A percentile compares a stretch with the other conserved stretches of the same genome.
Evolutionary conservation across 768 basidiomycete genomes (phyloP).

Genomic region (Chlorophyllum brunneum): DNA sequence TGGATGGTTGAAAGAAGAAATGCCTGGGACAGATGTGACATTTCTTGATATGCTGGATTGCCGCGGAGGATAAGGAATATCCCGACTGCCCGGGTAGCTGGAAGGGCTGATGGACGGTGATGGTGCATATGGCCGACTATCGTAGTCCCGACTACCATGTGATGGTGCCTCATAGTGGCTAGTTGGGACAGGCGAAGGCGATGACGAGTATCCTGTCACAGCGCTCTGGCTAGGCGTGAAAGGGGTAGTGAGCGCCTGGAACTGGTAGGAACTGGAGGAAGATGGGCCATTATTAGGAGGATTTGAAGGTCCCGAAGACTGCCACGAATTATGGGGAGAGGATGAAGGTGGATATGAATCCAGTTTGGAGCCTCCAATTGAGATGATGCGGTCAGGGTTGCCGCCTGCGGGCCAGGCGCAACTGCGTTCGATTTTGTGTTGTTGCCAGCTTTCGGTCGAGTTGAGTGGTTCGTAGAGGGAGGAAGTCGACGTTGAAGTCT

Average conservation of each 20-base stretch:
- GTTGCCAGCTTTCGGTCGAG: constrained; percentile 11
- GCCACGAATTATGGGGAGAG: constrained; percentile 10
- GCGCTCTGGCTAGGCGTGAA: constrained; percentile 11
- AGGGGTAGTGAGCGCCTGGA: constrained; percentile 13
- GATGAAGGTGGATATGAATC: constrained; percentile 15
- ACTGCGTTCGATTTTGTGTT: constrained; percentile 12
- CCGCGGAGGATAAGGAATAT: constrained; percentile 18
- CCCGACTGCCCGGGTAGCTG: constrained; percentile 18
- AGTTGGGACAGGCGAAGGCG: constrained; percentile 7
- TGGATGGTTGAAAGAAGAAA: constrained; percentile 12
- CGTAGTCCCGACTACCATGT: constrained; percentile 17
- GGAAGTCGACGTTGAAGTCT: constrained; percentile 8
- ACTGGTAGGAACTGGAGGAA: constrained; percentile 4
- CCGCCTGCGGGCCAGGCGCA: constrained; percentile 7
- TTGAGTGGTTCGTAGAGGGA: constrained; percentile 8
- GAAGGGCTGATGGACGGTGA: constrained; percentile 27
- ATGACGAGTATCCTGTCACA: constrained; percentile 11
- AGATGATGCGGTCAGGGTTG: constrained; percentile 8
- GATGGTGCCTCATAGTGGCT: constrained; percentile 8
- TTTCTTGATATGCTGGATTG: constrained; percentile 16
- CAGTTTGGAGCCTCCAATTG: constrained; percentile 10
- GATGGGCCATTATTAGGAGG: constrained; percentile 4
- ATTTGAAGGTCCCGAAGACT: constrained; percentile 2
- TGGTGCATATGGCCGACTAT: constrained; percentile 19
- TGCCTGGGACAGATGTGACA: constrained; percentile 8